These are phyloP conservation scores for Wickerhamiella lipophila DNA, from an alignment of 805 yeast genomes.

Conservation along the genomic window DNA sequence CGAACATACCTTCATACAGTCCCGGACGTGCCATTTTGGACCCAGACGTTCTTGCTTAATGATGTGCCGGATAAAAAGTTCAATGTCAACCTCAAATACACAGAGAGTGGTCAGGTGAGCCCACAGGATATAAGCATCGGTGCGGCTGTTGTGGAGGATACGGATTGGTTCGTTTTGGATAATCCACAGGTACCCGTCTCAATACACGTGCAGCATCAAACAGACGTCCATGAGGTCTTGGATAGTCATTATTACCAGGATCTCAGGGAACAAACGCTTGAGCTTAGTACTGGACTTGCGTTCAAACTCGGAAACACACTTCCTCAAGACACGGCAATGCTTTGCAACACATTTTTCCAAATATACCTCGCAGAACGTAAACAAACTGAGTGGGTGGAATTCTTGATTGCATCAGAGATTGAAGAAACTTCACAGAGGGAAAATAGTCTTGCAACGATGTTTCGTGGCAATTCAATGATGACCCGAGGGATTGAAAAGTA, in stretches of 20 bases:
- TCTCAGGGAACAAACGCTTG: constrained; percentile 46
- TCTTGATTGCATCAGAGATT: constrained; percentile 57
- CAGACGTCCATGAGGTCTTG: constrained; percentile 27
- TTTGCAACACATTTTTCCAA: constrained; percentile 41
- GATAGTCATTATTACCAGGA: constrained; percentile 48
- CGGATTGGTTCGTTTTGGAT: constrained; percentile 11
- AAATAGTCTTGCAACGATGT: constrained; percentile 34
- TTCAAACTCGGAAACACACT: constrained; percentile 24
- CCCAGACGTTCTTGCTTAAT: constrained; percentile 56
- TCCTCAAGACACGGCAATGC: constrained; percentile 11
- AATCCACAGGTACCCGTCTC: constrained; percentile 15
- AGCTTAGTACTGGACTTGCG: constrained; percentile 37
- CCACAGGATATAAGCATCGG: constrained; percentile 14
- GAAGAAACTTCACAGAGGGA: constrained; percentile 15
- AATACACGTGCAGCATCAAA: constrained; percentile 22
- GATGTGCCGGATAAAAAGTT: constrained; percentile 36
- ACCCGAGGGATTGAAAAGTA: constrained; percentile 72
- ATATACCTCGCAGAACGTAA: constrained; percentile 57
- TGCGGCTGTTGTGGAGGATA: background rate
- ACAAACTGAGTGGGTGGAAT: constrained; percentile 62
- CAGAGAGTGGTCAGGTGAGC: constrained; percentile 31
- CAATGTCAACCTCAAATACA: constrained; percentile 16
- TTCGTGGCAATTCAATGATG: constrained; percentile 74
- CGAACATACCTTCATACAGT: constrained; percentile 51
- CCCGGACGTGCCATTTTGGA: constrained; percentile 60